These are phyloP conservation scores for Pichia sp. DNA, from an alignment of 1,139 yeast genomes.

Conservation along the genomic window DNA sequence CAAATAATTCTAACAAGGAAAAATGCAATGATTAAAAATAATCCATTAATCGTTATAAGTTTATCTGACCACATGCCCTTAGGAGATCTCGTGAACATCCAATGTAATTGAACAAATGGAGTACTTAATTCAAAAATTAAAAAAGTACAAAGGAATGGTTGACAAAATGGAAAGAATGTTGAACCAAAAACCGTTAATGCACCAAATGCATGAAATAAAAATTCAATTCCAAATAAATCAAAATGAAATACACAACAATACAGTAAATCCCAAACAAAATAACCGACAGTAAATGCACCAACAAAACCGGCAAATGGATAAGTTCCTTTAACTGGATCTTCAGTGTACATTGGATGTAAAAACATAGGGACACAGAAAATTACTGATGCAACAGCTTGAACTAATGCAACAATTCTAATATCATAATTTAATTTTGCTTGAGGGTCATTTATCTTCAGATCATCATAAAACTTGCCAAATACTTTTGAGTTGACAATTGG, in stretches of 20 bases:
- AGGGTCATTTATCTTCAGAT: slow-evolving; percentile 12
- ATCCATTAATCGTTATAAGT: slow-evolving; percentile 41
- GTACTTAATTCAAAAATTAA: slow-evolving; percentile 50
- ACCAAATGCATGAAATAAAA: slow-evolving; percentile 49
- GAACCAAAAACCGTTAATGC: slow-evolving; percentile 45
- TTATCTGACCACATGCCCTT: slow-evolving; percentile 38
- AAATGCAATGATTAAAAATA: slow-evolving; percentile 40
- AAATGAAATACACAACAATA: slow-evolving; percentile 40
- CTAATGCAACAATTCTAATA: slow-evolving; percentile 50
- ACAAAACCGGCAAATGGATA: slow-evolving; percentile 48
- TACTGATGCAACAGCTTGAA: slow-evolving; percentile 45
- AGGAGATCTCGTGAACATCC: slow-evolving; percentile 52
- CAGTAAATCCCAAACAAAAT: slow-evolving; percentile 49
- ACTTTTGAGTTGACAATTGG: slow-evolving; percentile 26
- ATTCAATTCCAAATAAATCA: slow-evolving; percentile 45
- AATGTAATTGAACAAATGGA: slow-evolving; percentile 54
- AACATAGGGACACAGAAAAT: slow-evolving; percentile 42
- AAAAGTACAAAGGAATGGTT: slow-evolving; percentile 50
- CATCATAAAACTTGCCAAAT: slow-evolving; percentile 28
- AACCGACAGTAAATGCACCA: slow-evolving; percentile 42
- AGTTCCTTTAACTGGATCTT: slow-evolving; percentile 41
- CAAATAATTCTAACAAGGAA: slow-evolving; percentile 48
- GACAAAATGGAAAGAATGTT: slow-evolving; percentile 41
- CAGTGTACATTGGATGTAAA: slow-evolving; percentile 36
- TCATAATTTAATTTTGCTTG: slow-evolving; percentile 41